Evolutionary conservation across 352 stramenopile genomes (phyloP).

Genomic region (Thraustochytrium striatum): DNA sequence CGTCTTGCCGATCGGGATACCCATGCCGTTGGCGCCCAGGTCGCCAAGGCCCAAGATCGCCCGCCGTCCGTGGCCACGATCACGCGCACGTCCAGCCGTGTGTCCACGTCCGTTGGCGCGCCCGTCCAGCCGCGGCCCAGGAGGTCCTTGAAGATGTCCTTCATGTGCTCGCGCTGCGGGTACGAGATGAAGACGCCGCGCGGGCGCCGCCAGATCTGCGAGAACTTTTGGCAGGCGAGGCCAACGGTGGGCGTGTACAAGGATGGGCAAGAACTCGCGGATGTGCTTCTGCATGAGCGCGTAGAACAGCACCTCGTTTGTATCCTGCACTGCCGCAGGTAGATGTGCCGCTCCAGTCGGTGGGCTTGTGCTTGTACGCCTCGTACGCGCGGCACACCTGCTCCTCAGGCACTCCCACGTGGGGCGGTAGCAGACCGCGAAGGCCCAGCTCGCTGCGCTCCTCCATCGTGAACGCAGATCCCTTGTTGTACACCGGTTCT

Average conservation of each 20-base stretch:
- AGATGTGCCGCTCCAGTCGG: constrained; percentile 45
- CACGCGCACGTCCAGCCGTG: constrained; percentile 86
- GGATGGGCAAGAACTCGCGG: constrained; percentile 85
- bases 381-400: constrained; percentile 34
- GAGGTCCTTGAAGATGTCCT: constrained; percentile 73
- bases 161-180: constrained; percentile 61
- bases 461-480: constrained; percentile 21
- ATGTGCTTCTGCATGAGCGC: constrained; percentile 77
- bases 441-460: constrained; percentile 31
- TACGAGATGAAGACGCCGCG: constrained; percentile 39
- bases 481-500: constrained; percentile 47
- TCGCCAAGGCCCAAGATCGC: constrained; percentile 92
- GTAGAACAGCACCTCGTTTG: constrained; percentile 84
- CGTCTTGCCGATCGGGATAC: constrained; percentile 90
- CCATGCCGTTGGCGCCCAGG: constrained; percentile 92
- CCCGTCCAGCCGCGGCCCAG: constrained; percentile 66
- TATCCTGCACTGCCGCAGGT: constrained; percentile 67
- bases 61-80: constrained; percentile 94
- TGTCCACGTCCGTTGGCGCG: constrained; percentile 89
- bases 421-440: constrained; percentile 26
- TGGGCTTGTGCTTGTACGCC: not conserved
- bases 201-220: constrained; percentile 23
- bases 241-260: constrained; percentile 97
- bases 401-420: constrained; percentile 6
- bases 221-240: constrained; percentile 81